Evolutionary conservation across 139 green algal species (phyloP), one percentile per base, ranked within the genome.

Genomic region (Closterium sp.): DNA sequence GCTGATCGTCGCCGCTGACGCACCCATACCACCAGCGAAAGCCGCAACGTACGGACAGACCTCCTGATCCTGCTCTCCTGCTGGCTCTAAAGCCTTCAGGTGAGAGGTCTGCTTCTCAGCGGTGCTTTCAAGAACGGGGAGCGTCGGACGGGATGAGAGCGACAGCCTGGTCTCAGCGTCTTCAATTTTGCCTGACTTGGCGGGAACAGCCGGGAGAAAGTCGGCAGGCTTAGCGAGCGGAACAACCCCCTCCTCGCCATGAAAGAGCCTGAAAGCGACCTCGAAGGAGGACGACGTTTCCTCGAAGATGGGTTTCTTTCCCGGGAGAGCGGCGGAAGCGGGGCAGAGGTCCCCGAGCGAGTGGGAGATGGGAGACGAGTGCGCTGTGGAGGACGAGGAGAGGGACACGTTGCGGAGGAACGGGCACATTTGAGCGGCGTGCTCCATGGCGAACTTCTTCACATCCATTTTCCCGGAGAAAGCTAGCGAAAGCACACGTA

Each of bases 261-360:
- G 91, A 55, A 93, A 93, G 34, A 94, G 87, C 10, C 43, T 84
- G 35, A 95, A 91, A 23, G 91, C 66, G 25, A 85, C 34, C 1
- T 86, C 84, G 38, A 91, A 91, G 36, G 31, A 64, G 21, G 90
- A 89, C 2, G 76, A 90, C 7, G 55, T 76, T 31, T 93, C 90
- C 66, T 93, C 90, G 30, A 93, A 93, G 76, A 93, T 93, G 25
- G 90, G 83, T 2, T 86, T 86, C 30, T 32, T 86, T 33, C n/a
- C 30, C 7, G 83, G 83, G n/a, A 86, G 83, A 1, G 83, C n/a
- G 7, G 83, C 30, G 30, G 30, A 33, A 32, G 83, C 30, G n/a
- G 83, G 8, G 31, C n/a, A 86, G n/a, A 33, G 55, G 55, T 76
- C 55, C 55, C 83, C 83, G 83, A 34, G 30, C n/a, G 83, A 32